phyloP scores from a whole-genome alignment of 2,329 filamentous ascomycete species.

The Zasmidium angulare region DNA sequence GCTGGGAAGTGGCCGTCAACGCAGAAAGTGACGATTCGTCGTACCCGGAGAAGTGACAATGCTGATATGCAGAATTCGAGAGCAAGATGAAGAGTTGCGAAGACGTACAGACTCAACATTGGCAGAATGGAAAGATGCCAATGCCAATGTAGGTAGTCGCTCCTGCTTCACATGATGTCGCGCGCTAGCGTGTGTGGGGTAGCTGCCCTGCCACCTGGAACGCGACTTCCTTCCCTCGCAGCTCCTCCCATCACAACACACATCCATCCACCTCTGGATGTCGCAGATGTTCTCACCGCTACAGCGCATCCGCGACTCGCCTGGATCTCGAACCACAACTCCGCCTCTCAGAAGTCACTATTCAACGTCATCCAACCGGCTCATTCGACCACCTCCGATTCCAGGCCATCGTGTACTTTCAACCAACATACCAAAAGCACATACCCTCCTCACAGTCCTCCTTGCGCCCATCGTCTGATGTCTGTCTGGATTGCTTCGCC shows the following conservation, averaged over 20 bases:
- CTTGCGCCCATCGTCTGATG: constrained; percentile 67
- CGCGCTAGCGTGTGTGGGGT: background rate
- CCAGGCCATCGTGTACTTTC: constrained; percentile 30
- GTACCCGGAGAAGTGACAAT: too few relatives aligned
- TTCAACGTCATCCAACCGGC: constrained; percentile 22
- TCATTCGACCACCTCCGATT: constrained; percentile 12
- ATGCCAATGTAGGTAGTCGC: background rate
- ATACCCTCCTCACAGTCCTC: constrained; percentile 78
- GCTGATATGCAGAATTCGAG: too few relatives aligned
- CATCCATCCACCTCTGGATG: constrained; percentile 4
- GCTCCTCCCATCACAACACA: constrained; percentile 1
- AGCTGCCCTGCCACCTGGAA: constrained; percentile 2
- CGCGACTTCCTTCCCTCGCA: background rate
- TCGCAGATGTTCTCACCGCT: constrained; percentile 14
- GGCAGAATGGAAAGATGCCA: background rate
- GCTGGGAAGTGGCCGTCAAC: background rate
- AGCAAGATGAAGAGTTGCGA: too few relatives aligned
- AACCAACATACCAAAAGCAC: constrained; percentile 56
- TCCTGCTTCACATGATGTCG: constrained; percentile 1
- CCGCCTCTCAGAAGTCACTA: constrained; percentile 12
- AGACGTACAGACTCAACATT: background rate
- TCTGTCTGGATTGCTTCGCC: constrained; percentile 53
- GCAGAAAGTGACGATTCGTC: too few relatives aligned
- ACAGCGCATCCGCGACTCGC: background rate
- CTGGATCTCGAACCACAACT: constrained; percentile 12